Base-by-base conservation (phyloP, 1,284 basidiomycete genomes). In the Taiwanofungus camphoratus region DNA sequence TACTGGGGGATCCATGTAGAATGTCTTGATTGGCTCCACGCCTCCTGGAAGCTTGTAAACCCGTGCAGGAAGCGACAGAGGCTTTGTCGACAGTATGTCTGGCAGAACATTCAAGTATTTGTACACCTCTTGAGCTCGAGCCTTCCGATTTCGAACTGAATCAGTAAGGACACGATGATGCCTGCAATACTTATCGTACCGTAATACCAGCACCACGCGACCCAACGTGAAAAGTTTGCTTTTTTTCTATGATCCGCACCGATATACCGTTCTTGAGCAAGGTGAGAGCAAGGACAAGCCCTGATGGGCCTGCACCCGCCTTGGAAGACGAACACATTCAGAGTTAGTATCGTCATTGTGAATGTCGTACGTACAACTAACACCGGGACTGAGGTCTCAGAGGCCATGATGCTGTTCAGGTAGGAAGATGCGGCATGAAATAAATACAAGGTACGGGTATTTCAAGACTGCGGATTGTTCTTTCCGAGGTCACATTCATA, bases 241-340 rank as follows among this genome's bases (percentile, higher is more conserved):
- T 53, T 36, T 62, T 67, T 12, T 66, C 55, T 19, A 68, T 58
- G 31, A 67, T 59, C 18, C 66, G 64, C 9, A 68, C 60, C 3
- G 58, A 24, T 3, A 56, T 41, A 7, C 55, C 55, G 27, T 52
- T 50, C 27, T 53, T 45, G 8, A 42, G 22, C 5, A 58, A 45
- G 20, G 48, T 42, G 4, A 58, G 46, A 23, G 56, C 56, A 13
- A 42, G 18, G 8, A 51, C 43, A 13, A 58, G 47, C 4, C 56
- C 56, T 3, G 49, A 41, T 5, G 56, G 56, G 9, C 56, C 56
- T 32, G 53, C 47, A 13, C 56, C 56, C 19, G 43, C 52, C 56
- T 58, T 16, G 29, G 27, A 7, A 29, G n/a, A 7, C 34, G n/a
- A n/a, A n/a, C n/a, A n/a, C n/a, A n/a, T n/a, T n/a, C n/a, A n/a